phyloP scores from a whole-genome alignment of 2,329 filamentous ascomycete species.

The Monilinia fructigena region DNA sequence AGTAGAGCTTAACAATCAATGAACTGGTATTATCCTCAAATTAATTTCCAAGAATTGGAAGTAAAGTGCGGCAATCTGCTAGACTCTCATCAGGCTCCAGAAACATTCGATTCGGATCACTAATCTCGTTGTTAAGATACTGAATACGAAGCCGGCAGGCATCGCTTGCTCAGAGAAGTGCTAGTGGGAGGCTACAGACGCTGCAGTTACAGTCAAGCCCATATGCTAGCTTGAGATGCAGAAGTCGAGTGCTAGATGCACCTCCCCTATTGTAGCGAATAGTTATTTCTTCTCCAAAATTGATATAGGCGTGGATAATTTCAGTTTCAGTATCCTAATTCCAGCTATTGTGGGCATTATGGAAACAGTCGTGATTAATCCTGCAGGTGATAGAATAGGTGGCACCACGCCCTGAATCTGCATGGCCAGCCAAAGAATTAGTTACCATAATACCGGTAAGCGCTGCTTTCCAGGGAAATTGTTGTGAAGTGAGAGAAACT shows the following conservation, averaged over 20 bases:
- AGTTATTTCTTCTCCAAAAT: too few relatives aligned
- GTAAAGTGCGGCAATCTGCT: slow-evolving; percentile 35
- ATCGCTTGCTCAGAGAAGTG: slow-evolving; percentile 36
- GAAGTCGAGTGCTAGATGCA: too few relatives aligned
- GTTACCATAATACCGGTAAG: slow-evolving; percentile 23
- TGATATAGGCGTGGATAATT: too few relatives aligned
- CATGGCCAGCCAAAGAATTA: slow-evolving; percentile 27
- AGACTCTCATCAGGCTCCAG: slow-evolving; percentile 35
- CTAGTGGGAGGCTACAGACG: too few relatives aligned
- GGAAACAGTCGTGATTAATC: too few relatives aligned
- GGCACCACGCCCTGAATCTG: slow-evolving; percentile 22
- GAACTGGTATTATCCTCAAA: slow-evolving; percentile 24
- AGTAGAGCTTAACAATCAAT: slow-evolving; percentile 27
- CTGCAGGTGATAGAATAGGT: slow-evolving; percentile 28
- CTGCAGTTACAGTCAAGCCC: too few relatives aligned
- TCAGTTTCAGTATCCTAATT: too few relatives aligned
- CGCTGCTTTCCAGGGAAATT: slow-evolving; percentile 28
- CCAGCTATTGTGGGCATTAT: too few relatives aligned
- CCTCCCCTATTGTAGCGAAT: too few relatives aligned
- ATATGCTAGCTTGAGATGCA: too few relatives aligned
- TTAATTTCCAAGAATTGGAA: slow-evolving; percentile 35
- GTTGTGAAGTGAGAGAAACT: slow-evolving; percentile 32
- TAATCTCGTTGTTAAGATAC: slow-evolving; percentile 39
- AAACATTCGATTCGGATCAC: slow-evolving; percentile 33
- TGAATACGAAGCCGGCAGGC: slow-evolving; percentile 36